phyloP scores from a whole-genome alignment of 768 basidiomycete species.

The Tubosaeta sp. region DNA sequence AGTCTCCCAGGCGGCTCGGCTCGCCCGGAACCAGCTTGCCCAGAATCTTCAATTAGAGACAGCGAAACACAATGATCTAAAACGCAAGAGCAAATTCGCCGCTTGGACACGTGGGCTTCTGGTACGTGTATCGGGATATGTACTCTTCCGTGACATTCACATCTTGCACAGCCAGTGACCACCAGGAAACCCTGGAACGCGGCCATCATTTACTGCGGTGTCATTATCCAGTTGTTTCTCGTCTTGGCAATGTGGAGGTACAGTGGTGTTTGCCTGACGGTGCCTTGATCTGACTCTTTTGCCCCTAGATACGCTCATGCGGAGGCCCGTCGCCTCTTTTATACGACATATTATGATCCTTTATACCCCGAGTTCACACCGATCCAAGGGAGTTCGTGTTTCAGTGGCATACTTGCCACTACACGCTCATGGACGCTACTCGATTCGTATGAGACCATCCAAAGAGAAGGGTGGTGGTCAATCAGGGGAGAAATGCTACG shows the following conservation, averaged over 20 bases:
- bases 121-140: slow-evolving; percentile 30
- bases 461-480: slow-evolving; percentile 39
- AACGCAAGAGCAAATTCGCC: slow-evolving; percentile 32
- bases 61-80: slow-evolving; percentile 32
- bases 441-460: slow-evolving; percentile 37
- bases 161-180: slow-evolving; percentile 14
- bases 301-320: slow-evolving; percentile 42
- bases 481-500: slow-evolving; percentile 36
- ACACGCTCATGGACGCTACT: slow-evolving; percentile 36
- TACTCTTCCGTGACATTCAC: slow-evolving; percentile 6
- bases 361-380: slow-evolving; percentile 70
- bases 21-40: slow-evolving; percentile 43
- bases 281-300: slow-evolving; percentile 7
- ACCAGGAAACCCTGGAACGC: slow-evolving; percentile 22
- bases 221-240: slow-evolving; percentile 45
- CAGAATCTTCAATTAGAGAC: slow-evolving; percentile 40
- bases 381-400: slow-evolving; percentile 30
- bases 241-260: slow-evolving; percentile 58
- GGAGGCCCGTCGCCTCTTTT: slow-evolving; percentile 52
- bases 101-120: slow-evolving; percentile 34
- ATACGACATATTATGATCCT: slow-evolving; percentile 76
- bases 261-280: slow-evolving; percentile 12
- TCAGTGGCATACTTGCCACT: slow-evolving; percentile 31
- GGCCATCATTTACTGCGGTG: slow-evolving; percentile 32
- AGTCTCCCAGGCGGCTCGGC: slow-evolving; percentile 49